Conservation (phyloP, 2,329 filamentous ascomycete species). For the Camillea tinctor region DNA sequence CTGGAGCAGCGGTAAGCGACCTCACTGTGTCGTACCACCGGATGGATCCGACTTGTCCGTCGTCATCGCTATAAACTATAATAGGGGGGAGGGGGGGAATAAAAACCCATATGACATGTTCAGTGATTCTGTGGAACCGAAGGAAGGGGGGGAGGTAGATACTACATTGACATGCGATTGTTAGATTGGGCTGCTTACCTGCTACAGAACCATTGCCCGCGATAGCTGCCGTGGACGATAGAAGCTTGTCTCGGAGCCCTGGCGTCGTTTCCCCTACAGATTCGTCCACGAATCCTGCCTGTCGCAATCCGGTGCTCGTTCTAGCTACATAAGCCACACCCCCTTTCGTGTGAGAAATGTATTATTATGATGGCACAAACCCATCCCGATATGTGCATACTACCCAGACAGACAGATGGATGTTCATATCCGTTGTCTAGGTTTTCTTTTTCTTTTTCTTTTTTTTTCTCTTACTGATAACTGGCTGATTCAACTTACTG, state of each 20-base stretch:
- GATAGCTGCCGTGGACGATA: slow-evolving; percentile 28
- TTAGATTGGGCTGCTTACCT: slow-evolving; percentile 23
- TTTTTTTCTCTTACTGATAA: too few species aligned
- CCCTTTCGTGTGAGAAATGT: too few species aligned
- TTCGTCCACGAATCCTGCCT: slow-evolving; percentile 30
- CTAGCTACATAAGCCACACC: too few species aligned
- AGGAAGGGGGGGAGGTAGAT: too few species aligned
- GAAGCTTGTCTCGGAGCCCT: slow-evolving; percentile 21
- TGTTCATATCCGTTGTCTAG: too few species aligned
- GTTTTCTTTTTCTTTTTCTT: too few species aligned
- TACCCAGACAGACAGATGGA: not conserved
- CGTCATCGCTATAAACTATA: slow-evolving; percentile 26
- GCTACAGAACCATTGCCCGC: slow-evolving; percentile 36
- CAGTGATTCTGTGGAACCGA: too few species aligned
- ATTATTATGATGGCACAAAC: too few species aligned
- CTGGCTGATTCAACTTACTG: slow-evolving; percentile 46
- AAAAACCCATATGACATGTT: not conserved
- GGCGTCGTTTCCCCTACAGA: slow-evolving; percentile 15
- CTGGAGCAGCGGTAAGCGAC: slow-evolving; percentile 2
- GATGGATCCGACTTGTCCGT: slow-evolving; percentile 23
- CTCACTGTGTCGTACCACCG: slow-evolving; percentile 27
- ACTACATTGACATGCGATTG: too few species aligned
- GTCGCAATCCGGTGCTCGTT: slow-evolving; percentile 23
- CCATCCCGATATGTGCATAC: not conserved
- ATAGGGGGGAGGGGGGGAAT: too few species aligned